Evolutionary conservation across 2,329 filamentous ascomycete genomes (phyloP), one percentile per base, ranked within the genome.

Genomic region (Claviceps sorghi): DNA sequence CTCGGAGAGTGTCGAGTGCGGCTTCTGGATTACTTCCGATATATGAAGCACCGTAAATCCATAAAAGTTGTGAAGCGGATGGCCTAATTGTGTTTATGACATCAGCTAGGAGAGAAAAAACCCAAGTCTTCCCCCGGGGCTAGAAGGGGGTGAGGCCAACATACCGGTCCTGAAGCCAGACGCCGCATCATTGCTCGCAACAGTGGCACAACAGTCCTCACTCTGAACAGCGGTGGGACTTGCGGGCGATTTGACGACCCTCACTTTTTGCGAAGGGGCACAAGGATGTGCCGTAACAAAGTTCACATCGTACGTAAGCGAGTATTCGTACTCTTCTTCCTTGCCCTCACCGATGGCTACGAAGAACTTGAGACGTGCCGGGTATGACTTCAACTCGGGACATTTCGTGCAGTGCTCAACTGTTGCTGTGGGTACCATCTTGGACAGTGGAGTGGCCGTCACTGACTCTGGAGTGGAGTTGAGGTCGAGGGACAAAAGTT

Each of bases 271-370:
- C 1, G 78, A 79, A 1, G 77, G 74, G 5, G 77, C 73, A 58
- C 82, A 85, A 0, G 82, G 82, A 57, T 83, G 79, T 0, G 80
- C 80, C 1, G 82, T 83, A 19, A 83, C 77, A 61, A 84, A 84
- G 58, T 76, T 76, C 22, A 83, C 72, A 53, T 84, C 80, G 57
- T 80, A 76, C 6, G 67, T 65, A 10, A 85, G 64, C 1, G 71
- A 60, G 50, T 75, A 71, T 1, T 68, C 69, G 50, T 72, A 58
- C 52, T 73, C 66, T 45, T 71, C 66, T 1, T 69, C 67, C 2
- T 65, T 60, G 2, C 69, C 65, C 32, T 72, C 71, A 46, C 68
- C 66, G 43, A 69, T 59, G 1, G 63, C 62, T 5, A 70, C 66
- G 2, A 55, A 59, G 48, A 71, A 71, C 43, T 59, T 64, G 48